Base-by-base conservation (phyloP, 2,329 filamentous ascomycete genomes). In the Cytospora leucostoma region DNA sequence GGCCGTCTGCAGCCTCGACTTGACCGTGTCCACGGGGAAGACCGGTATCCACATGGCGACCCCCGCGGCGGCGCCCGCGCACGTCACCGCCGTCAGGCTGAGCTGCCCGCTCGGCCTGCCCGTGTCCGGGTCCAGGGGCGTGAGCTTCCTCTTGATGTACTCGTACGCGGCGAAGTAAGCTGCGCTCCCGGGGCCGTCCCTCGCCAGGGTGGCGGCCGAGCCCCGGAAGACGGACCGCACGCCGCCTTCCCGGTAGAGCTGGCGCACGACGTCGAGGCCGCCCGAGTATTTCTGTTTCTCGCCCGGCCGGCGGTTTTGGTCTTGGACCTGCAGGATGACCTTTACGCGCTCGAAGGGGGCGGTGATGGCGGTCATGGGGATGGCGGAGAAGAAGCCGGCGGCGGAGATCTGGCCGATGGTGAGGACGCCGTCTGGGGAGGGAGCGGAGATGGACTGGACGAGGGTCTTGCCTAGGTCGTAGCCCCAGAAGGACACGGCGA, bases 31-130 rank as follows among this genome's bases (percentile, higher is more conserved):
- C 68, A 99, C 85, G 27, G 95, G 95, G 85, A 99, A 99, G 50
- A 99, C 93, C 60, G 95, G 93, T 69, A 97, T 95, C 95, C 95
- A 99, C 95, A 99, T 99, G 67, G 95, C 95, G 33, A 99, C 86
- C 73, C 95, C 95, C 0, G 95, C 95, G 4, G 89, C 91, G 67
- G 91, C 95, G 70, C 95, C 95, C 2, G 95, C 95, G 34, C 87
- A 85, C 71, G 93, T 92, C 63, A 99, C 85, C 12, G 95, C 95
- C 2, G 86, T 80, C 67, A 99, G 81, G 71, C 90, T 94, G 63
- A 98, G 79, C 70, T 95, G 82, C 50, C 93, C 93, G 5, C 82
- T 85, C 2, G 90, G 84, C 72, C 89, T 87, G 32, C 92, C 92
- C 0, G 84, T 86, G 19, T 83, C 78, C 3, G 86, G 87, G 71